Percentiles rank a stretch among this genome's conserved stretches.
phyloP scores from a whole-genome alignment of 805 yeast species.

The Ascoidea tarda region DNA sequence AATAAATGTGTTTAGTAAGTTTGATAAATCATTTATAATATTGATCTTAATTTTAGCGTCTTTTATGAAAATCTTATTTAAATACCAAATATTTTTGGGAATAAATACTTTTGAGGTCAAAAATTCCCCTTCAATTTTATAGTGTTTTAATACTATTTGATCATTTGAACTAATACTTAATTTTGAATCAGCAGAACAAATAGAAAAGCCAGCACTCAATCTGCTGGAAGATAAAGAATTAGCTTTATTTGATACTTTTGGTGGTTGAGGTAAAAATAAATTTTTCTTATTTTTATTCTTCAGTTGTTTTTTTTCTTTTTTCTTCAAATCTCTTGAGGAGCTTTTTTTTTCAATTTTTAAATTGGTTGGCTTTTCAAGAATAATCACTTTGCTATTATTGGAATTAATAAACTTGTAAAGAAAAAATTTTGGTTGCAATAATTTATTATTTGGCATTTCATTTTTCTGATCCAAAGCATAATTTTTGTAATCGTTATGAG shows the following conservation, averaged over 20 bases:
- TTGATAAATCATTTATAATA: conserved; percentile 6
- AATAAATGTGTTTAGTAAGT: conserved; percentile 1
- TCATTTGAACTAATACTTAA: neutral
- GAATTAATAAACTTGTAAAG: conserved; percentile 6
- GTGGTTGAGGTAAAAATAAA: neutral
- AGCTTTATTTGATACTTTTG: neutral
- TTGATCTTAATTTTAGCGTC: conserved; percentile 7
- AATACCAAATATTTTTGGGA: conserved; percentile 5
- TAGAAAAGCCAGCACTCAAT: neutral
- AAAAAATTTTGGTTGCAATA: conserved; percentile 6
- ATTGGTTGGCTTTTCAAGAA: neutral
- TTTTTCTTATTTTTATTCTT: no score
- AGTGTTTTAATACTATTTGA: neutral
- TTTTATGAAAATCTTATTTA: conserved; percentile 1
- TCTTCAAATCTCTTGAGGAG: neutral
- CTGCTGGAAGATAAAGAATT: neutral
- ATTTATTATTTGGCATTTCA: conserved; percentile 2
- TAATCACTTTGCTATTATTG: neutral
- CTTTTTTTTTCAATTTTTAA: neutral
- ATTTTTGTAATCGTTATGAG: neutral
- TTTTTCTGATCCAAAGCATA: neutral
- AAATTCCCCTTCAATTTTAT: conserved; percentile 6
- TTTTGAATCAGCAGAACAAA: neutral
- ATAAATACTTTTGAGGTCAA: conserved; percentile 3
- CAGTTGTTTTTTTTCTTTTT: no score